A percentile compares a stretch with the other conserved stretches of the same genome.
phyloP scores from a whole-genome alignment of 805 yeast species.

The Candida ipomoeae region DNA sequence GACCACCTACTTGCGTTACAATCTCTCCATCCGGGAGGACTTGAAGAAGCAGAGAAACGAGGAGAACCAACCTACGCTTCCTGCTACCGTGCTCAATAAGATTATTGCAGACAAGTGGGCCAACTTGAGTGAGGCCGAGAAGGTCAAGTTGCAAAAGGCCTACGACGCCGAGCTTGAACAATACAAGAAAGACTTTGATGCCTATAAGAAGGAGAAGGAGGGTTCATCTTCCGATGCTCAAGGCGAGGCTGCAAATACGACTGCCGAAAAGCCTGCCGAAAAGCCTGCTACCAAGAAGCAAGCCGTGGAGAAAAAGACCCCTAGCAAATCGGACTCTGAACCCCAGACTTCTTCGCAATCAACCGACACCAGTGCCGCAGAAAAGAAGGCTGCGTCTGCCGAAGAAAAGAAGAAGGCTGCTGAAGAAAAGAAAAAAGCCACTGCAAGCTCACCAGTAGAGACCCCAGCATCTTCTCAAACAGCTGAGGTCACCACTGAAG shows the following conservation, averaged over 20 bases:
- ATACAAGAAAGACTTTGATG: constrained; percentile 31
- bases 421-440: not conserved
- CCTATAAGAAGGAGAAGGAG: constrained; percentile 25
- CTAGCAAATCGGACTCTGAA: not conserved
- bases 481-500: constrained; percentile 3
- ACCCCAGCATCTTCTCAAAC: not conserved
- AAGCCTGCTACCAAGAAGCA: constrained; percentile 4
- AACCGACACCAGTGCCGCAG: not conserved
- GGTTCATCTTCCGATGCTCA: not conserved
- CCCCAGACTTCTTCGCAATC: not conserved
- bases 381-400: not conserved
- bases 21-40: constrained; percentile 66
- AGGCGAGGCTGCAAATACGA: not conserved
- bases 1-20: constrained; percentile 77
- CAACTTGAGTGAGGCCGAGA: constrained; percentile 62
- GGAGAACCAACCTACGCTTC: constrained; percentile 55
- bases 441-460: not conserved
- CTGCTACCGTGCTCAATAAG: constrained; percentile 74
- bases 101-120: constrained; percentile 80
- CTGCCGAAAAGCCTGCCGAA: not conserved
- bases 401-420: not conserved
- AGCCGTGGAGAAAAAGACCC: not conserved
- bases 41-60: constrained; percentile 64
- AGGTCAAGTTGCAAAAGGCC: constrained; percentile 62
- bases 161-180: constrained; percentile 45